These are phyloP conservation scores for Colletotrichum gigasporum DNA, from an alignment of 2,329 filamentous ascomycete species.

Conservation along the genomic window DNA sequence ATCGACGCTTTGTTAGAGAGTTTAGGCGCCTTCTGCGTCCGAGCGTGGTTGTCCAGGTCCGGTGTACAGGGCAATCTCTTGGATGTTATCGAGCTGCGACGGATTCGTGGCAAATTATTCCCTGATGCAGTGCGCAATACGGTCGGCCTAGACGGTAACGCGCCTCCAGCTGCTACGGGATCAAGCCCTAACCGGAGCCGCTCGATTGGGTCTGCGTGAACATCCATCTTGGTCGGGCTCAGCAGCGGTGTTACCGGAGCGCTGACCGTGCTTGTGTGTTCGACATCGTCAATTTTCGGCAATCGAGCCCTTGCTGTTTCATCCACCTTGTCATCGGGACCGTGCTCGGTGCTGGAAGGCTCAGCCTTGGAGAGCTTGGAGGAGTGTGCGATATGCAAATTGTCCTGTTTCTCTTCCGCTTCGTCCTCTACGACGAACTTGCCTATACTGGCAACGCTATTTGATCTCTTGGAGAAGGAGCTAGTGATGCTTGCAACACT, in stretches of 20 bases:
- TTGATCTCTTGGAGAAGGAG: constrained; percentile 78
- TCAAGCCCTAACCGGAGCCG: neutral
- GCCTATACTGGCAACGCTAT: constrained; percentile 57
- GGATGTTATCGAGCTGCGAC: constrained; percentile 27
- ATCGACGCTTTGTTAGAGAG: constrained; percentile 39
- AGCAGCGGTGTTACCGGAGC: constrained; percentile 25
- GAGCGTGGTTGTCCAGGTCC: constrained; percentile 38
- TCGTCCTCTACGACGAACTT: constrained; percentile 42
- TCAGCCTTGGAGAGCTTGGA: constrained; percentile 13
- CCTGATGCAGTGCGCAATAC: constrained; percentile 34
- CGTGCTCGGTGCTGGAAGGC: constrained; percentile 10
- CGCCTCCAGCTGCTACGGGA: neutral
- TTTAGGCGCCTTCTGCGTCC: constrained; percentile 16
- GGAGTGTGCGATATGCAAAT: neutral
- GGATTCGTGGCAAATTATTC: constrained; percentile 35
- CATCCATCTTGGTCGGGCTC: neutral
- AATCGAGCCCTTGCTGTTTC: constrained; percentile 32
- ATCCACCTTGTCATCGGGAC: constrained; percentile 12
- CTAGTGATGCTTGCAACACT: constrained; percentile 83
- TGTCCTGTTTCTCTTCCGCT: constrained; percentile 25
- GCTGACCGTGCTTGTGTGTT: constrained; percentile 32
- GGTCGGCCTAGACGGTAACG: constrained; percentile 4
- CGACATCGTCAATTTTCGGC: constrained; percentile 37
- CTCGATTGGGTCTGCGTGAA: constrained; percentile 15
- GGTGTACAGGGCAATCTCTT: constrained; percentile 35